These are phyloP conservation scores for Elaeagnus macrophylla DNA, from an alignment of 306 rosid species.

Conservation along the genomic window DNA sequence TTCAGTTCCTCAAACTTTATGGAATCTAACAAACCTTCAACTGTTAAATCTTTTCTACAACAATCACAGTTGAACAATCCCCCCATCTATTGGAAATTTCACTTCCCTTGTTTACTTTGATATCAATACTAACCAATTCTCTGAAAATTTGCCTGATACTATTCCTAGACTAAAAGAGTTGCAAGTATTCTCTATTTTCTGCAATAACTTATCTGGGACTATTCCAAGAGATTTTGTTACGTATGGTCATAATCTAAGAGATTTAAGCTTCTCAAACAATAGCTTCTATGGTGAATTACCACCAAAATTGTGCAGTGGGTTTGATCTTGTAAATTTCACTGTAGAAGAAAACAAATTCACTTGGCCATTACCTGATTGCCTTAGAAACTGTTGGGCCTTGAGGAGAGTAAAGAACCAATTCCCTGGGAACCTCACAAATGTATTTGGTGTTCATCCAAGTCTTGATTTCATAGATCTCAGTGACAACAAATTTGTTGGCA, in stretches of 20 bases:
- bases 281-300: slow-evolving; percentile 50
- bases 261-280: slow-evolving; percentile 34
- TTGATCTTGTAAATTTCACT: slow-evolving; percentile 10
- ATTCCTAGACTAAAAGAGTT: slow-evolving; percentile 20
- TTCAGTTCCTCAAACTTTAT: neutral
- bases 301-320: slow-evolving; percentile 35
- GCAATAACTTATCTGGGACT: slow-evolving; percentile 39
- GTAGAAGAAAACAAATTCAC: slow-evolving; percentile 26
- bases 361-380: slow-evolving; percentile 45
- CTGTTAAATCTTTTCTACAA: slow-evolving; percentile 31
- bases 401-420: slow-evolving; percentile 28
- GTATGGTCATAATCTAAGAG: slow-evolving; percentile 24
- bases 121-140: slow-evolving; percentile 27
- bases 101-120: slow-evolving; percentile 29
- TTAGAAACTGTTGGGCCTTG: slow-evolving; percentile 38
- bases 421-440: slow-evolving; percentile 41
- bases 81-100: slow-evolving; percentile 37
- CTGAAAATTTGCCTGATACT: slow-evolving; percentile 40
- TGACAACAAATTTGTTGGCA: slow-evolving; percentile 34
- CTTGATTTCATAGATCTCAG: slow-evolving; percentile 8
- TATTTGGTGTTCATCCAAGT: slow-evolving; percentile 1
- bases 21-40: slow-evolving; percentile 10
- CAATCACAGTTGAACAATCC: slow-evolving; percentile 35
- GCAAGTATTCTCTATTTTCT: slow-evolving; percentile 24
- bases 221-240: slow-evolving; percentile 48